These are phyloP conservation scores for Leccinum fibrillosum DNA, from an alignment of 768 basidiomycete genomes.

Conservation along the genomic window DNA sequence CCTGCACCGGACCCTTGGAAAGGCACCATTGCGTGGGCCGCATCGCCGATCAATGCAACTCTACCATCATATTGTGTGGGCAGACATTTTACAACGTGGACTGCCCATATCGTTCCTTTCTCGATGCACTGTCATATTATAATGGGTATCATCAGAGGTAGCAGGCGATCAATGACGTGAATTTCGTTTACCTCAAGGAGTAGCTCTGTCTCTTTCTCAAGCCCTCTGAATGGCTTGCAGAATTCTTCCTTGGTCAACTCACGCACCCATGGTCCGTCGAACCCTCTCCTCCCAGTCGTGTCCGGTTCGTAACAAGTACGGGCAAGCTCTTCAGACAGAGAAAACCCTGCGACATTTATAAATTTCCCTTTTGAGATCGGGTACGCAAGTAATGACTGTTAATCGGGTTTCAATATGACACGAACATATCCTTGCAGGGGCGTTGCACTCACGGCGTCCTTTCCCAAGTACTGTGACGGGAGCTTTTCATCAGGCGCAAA, in stretches of 20 bases:
- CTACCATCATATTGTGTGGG: conserved; percentile 50
- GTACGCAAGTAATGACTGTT: conserved; percentile 58
- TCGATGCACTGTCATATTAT: conserved; percentile 45
- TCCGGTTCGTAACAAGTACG: conserved; percentile 36
- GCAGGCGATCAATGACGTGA: not conserved
- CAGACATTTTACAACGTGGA: conserved; percentile 55
- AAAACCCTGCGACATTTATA: conserved; percentile 64
- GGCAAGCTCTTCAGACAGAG: conserved; percentile 47
- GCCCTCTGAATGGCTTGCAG: conserved; percentile 40
- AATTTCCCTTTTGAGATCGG: conserved; percentile 54
- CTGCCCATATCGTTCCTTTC: conserved; percentile 56
- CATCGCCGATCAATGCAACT: conserved; percentile 47
- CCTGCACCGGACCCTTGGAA: conserved; percentile 45
- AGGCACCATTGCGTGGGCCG: conserved; percentile 42
- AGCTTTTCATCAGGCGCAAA: not conserved
- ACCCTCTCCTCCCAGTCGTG: conserved; percentile 12
- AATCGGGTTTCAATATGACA: not conserved
- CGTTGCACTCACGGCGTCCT: conserved; percentile 37
- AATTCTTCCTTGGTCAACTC: conserved; percentile 46
- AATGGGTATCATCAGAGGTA: conserved; percentile 1
- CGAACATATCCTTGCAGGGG: not conserved
- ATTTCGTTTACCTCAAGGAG: conserved; percentile 47
- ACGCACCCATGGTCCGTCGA: conserved; percentile 45
- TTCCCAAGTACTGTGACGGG: conserved; percentile 52
- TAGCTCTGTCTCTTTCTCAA: conserved; percentile 60